These are phyloP conservation scores for Penicillium sp. DNA, from an alignment of 2,329 filamentous ascomycete species.

Conservation along the genomic window DNA sequence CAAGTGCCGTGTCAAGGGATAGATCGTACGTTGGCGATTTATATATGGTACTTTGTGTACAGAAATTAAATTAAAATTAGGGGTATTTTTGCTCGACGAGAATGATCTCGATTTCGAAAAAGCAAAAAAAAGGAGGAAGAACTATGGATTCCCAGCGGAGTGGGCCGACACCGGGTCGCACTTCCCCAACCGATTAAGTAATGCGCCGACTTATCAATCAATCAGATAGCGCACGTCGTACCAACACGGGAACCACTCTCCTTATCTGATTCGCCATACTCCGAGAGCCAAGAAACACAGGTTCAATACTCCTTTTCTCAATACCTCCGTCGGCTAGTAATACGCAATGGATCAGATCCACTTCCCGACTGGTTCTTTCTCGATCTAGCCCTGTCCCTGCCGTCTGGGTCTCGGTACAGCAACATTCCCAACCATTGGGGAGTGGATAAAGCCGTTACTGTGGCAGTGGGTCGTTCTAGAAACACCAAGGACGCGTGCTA, in stretches of 20 bases:
- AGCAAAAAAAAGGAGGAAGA: neutral
- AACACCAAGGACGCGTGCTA: neutral
- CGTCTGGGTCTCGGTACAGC: conserved; percentile 4
- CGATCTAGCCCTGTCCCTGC: conserved; percentile 7
- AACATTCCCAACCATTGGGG: neutral
- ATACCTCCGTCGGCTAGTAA: neutral
- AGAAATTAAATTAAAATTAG: no score
- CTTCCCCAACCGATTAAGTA: neutral
- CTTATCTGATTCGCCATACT: conserved; percentile 1
- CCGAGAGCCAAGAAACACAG: neutral
- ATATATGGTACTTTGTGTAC: no score
- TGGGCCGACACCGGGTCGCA: conserved; percentile 13
- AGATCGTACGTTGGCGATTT: neutral
- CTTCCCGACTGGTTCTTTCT: conserved; percentile 8
- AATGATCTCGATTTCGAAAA: neutral
- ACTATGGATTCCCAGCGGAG: neutral
- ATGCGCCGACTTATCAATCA: conserved; percentile 8
- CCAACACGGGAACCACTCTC: neutral
- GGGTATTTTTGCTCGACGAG: neutral
- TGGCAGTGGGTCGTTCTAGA: conserved; percentile 10
- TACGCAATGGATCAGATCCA: conserved; percentile 5
- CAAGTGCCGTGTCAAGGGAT: neutral
- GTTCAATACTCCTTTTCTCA: no score
- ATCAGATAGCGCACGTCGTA: conserved; percentile 11
- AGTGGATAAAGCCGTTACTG: neutral